Evolutionary conservation across 1,284 basidiomycete genomes (phyloP), one percentile per base, ranked within the genome.

Genomic region (Vanrija sp.): DNA sequence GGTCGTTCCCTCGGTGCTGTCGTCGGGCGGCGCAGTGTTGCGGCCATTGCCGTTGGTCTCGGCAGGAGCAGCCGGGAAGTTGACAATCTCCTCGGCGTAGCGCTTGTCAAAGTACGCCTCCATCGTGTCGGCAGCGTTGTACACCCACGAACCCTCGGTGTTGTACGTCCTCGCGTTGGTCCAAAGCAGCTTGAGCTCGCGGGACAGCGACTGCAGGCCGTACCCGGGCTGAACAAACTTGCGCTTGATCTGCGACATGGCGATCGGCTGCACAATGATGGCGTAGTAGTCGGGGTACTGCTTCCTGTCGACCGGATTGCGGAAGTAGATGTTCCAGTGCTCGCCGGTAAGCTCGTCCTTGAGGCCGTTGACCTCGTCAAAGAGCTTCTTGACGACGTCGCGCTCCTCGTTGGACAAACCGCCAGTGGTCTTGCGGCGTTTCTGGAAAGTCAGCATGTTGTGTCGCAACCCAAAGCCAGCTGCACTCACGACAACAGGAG

Each of bases 281-380:
- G 84, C 79, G 71, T 92, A 93, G 73, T 97, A 98, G 68, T 96
- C 90, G 7, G 92, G 90, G 70, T 96, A 97, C 59, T 88, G 85
- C 83, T 83, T 80, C 72, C 80, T 84, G 71, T 87, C 85, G 10
- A 89, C 89, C 14, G 86, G 79, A 53, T 89, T 84, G 63, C 84
- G 81, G 81, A 94, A 93, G 53, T 91, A 82, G 55, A 88, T 86
- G 67, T 89, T 90, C 37, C 89, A 85, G 67, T 85, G 84, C 56
- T 88, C 83, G 50, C 86, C 86, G 42, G 80, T 82, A 4, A 83
- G 82, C 19, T 66, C 61, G 60, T 73, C 62, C 36, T 48, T 62
- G 20, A 72, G 59, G 31, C 53, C 61, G 55, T 73, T 73, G 47
- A 68, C 63, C 47, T 69, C 67, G 27, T 84, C 83, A 75, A 93